Evolutionary conservation across 2,329 filamentous ascomycete species (phyloP).

Genomic region (Neofusicoccum ribis): DNA sequence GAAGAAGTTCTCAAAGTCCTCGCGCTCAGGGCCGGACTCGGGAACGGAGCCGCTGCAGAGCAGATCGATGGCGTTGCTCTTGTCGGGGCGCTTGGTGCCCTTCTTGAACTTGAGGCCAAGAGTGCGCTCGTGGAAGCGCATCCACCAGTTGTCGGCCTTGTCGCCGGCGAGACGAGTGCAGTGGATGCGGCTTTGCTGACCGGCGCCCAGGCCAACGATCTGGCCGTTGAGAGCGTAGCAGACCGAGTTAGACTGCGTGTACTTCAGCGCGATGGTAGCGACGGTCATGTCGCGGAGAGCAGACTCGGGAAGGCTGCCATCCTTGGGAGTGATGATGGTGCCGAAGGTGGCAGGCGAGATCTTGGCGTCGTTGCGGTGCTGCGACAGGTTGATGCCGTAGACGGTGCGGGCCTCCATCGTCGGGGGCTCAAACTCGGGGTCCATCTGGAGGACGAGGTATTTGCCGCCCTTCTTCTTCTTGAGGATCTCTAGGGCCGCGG

Average conservation of each 20-base stretch:
- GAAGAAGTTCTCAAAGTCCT: conserved; percentile 85
- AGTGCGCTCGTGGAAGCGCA: conserved; percentile 92
- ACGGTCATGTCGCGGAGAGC: conserved; percentile 89
- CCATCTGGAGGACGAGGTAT: conserved; percentile 94
- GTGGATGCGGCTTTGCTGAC: conserved; percentile 97
- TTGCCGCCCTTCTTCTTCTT: conserved; percentile 98
- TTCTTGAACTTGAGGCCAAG: conserved; percentile 94
- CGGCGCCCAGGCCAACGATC: conserved; percentile 89
- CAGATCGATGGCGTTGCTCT: conserved; percentile 97
- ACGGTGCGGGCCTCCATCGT: conserved; percentile 78
- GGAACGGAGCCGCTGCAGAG: conserved; percentile 90
- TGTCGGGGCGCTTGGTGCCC: conserved; percentile 92
- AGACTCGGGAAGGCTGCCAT: conserved; percentile 71
- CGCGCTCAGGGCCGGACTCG: conserved; percentile 77
- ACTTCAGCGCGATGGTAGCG: conserved; percentile 96
- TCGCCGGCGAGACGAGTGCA: conserved; percentile 96
- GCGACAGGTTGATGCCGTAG: conserved; percentile 83
- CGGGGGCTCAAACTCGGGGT: conserved; percentile 78
- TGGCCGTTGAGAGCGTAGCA: conserved; percentile 96
- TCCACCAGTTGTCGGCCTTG: conserved; percentile 99
- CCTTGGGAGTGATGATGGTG: conserved; percentile 83
- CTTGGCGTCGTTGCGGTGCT: conserved; percentile 88
- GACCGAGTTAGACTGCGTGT: conserved; percentile 98
- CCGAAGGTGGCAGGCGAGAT: conserved; percentile 84
- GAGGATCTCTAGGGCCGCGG: conserved; percentile 84